phyloP scores from a whole-genome alignment of 495 filamentous ascomycete species.

The Astrocystis sublimbata region DNA sequence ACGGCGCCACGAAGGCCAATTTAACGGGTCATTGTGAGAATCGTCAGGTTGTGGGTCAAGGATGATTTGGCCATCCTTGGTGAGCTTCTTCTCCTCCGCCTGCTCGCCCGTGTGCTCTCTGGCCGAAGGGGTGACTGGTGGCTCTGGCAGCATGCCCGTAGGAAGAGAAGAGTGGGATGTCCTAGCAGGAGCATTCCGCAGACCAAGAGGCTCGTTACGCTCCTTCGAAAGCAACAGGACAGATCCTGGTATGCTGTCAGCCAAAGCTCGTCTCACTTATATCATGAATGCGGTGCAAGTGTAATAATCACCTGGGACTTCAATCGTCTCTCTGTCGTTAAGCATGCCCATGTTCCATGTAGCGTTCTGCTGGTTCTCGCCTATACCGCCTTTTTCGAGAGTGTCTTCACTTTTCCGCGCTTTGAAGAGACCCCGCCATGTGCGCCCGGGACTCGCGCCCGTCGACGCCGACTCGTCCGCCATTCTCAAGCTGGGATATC shows the following conservation, averaged over 20 bases:
- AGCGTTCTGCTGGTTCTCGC: conserved; percentile 32
- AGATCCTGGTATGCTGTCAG: conserved; percentile 57
- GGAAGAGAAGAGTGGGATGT: conserved; percentile 77
- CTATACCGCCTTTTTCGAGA: conserved; percentile 4
- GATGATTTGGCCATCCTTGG: conserved; percentile 80
- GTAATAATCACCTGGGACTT: conserved; percentile 76
- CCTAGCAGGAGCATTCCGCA: conserved; percentile 71
- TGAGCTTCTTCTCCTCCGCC: conserved; percentile 67
- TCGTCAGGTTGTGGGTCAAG: conserved; percentile 92
- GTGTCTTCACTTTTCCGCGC: conserved; percentile 14
- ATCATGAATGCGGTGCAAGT: not conserved
- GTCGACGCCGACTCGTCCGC: not conserved
- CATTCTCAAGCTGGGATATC: no score
- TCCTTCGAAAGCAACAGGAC: conserved; percentile 73
- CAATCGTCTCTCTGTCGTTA: conserved; percentile 78
- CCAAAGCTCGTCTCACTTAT: not conserved
- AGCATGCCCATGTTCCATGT: conserved; percentile 81
- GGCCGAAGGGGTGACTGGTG: conserved; percentile 19
- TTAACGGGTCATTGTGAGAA: conserved; percentile 85
- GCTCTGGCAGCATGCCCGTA: conserved; percentile 51
- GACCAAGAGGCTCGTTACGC: conserved; percentile 79
- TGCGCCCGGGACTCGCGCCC: not conserved
- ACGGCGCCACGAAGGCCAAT: conserved; percentile 84
- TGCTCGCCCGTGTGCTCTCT: conserved; percentile 25
- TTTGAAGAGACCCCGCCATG: conserved; percentile 20